phyloP scores from a whole-genome alignment of 2,329 filamentous ascomycete genomes.

The Botrytis squamosa region DNA sequence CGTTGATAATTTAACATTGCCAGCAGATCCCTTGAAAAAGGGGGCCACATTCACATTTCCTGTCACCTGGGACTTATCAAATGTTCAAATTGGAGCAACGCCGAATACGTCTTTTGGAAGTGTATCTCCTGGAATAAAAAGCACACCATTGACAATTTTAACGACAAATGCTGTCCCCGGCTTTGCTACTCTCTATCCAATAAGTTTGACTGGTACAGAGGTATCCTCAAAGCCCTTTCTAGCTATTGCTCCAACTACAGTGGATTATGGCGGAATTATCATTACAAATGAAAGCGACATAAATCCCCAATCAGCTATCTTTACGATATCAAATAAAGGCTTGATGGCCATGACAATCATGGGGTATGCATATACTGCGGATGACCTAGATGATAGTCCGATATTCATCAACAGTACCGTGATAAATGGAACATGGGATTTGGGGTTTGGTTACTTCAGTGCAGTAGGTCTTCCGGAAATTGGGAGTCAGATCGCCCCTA shows the following conservation, averaged over 20 bases:
- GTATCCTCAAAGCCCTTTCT: slow-evolving; percentile 39
- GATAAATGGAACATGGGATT: slow-evolving; percentile 31
- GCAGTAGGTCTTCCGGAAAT: slow-evolving; percentile 32
- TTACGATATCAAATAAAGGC: slow-evolving; percentile 41
- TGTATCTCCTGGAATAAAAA: slow-evolving; percentile 39
- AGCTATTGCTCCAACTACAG: slow-evolving; percentile 36
- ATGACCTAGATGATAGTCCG: slow-evolving; percentile 30
- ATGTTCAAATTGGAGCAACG: slow-evolving; percentile 23
- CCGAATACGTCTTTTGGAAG: slow-evolving; percentile 26
- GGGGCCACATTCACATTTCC: slow-evolving; percentile 40
- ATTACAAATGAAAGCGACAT: slow-evolving; percentile 22
- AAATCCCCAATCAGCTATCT: slow-evolving; percentile 30
- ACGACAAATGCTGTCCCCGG: slow-evolving; percentile 41
- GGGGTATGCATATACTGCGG: slow-evolving; percentile 38
- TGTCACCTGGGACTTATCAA: slow-evolving; percentile 39
- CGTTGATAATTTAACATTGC: slow-evolving; percentile 39
- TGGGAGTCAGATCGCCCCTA: slow-evolving; percentile 33
- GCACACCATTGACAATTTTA: slow-evolving; percentile 39
- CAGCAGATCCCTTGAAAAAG: slow-evolving; percentile 35
- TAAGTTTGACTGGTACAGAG: slow-evolving; percentile 41
- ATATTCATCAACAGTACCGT: slow-evolving; percentile 31
- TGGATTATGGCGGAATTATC: slow-evolving; percentile 24
- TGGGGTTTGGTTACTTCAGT: slow-evolving; percentile 29
- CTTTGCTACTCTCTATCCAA: slow-evolving; percentile 40
- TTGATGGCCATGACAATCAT: slow-evolving; percentile 37